These are phyloP conservation scores for Vachellia collinsii DNA, from an alignment of 306 rosid species.

Conservation along the genomic window DNA sequence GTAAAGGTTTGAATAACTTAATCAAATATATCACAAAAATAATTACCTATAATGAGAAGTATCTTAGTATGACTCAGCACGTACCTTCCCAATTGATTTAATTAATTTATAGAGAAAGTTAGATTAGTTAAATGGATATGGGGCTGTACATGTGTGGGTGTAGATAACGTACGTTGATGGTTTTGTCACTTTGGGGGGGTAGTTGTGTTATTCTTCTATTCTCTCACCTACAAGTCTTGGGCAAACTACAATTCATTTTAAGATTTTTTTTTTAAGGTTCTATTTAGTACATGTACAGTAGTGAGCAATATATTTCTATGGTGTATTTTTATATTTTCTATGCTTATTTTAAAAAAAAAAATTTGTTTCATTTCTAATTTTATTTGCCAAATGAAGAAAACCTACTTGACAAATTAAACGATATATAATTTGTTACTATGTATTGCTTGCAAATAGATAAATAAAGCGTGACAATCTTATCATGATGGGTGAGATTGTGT, in stretches of 20 bases:
- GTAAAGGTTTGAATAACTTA: background rate
- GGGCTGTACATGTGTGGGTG: background rate
- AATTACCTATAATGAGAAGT: background rate
- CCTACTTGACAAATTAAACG: background rate
- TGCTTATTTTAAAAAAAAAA: background rate
- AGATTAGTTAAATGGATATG: background rate
- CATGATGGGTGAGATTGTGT: background rate
- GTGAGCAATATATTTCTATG: background rate
- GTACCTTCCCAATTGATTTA: background rate
- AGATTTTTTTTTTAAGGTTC: background rate
- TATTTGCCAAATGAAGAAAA: background rate
- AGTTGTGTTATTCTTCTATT: background rate
- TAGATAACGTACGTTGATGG: background rate
- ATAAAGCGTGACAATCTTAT: background rate
- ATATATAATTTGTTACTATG: background rate
- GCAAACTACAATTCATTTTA: background rate
- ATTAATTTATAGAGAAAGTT: too few relatives aligned
- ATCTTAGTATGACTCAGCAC: background rate
- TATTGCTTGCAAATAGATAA: background rate
- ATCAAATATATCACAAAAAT: too few relatives aligned
- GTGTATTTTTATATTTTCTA: background rate
- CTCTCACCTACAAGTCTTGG: background rate
- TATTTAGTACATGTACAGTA: background rate
- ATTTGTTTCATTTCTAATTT: background rate
- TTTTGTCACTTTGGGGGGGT: background rate